Evolutionary conservation across 1,139 yeast genomes (phyloP), one percentile per base, ranked within the genome.

Genomic region (Neolecta irregularis): DNA sequence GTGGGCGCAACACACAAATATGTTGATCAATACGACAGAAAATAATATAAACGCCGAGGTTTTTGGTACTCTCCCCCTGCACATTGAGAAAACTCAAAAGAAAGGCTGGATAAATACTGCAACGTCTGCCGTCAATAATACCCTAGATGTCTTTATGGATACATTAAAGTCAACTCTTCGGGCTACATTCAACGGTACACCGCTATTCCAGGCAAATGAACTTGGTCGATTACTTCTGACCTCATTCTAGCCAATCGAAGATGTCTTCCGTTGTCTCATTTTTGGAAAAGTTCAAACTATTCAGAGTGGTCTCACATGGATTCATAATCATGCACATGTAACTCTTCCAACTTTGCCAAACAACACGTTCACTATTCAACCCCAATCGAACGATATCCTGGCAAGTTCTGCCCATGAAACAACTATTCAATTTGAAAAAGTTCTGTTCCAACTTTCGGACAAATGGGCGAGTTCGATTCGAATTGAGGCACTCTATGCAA

Each of bases 281-380:
- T 91, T 83, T 9, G 62, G 74, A 37, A 88, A 85, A 50, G 53
- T 85, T 5, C 61, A 62, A 3, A 62, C 65, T 23, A 58, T 83
- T 1, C 78, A 78, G 45, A 51, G 64, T 17, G 96, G 93, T 0
- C 54, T 85, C 36, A 65, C 73, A 1, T 88, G 96, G 96, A 58
- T 85, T 2, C 64, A 76, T 46, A 60, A 72, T 23, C 63, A 78
- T 44, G 64, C 85, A 2, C 60, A 68, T 11, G 57, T 85, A 2
- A 44, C 58, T 0, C 50, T 85, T 1, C 94, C 95, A 7, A 24
- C 13, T 8, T 34, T 40, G 11, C 44, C 44, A 13, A 18, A 24
- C 5, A 18, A 39, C 22, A 28, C 33, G 12, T 26, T 41, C 15
- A 13, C 21, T 12, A 18, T 25, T 15, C n/a, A n/a, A n/a, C n/a